Percentiles rank a stretch among this genome's conserved stretches.
phyloP scores from a whole-genome alignment of 139 green algal genomes.

The Chlorokybus atmophyticus region DNA sequence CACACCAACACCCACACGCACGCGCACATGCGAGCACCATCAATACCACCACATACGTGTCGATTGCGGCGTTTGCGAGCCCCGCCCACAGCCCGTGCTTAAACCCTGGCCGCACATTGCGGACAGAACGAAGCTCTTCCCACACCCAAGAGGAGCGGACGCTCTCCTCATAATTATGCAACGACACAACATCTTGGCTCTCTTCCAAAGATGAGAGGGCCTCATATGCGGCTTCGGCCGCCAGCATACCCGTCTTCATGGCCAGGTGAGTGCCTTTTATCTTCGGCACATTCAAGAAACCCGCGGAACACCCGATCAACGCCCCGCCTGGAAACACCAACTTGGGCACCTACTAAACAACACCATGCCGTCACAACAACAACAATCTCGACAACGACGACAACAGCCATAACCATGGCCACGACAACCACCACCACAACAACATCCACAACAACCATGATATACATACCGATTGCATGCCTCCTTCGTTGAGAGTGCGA shows the following conservation, averaged over 20 bases:
- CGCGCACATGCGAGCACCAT: too few species aligned
- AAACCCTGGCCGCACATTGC: constrained; percentile 55
- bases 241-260: constrained; percentile 54
- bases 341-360: constrained; percentile 59
- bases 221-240: background rate
- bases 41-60: constrained; percentile 44
- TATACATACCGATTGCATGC: too few species aligned
- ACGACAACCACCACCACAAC: constrained; percentile 8
- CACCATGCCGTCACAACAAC: background rate
- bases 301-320: constrained; percentile 76
- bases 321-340: constrained; percentile 78
- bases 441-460: too few species aligned
- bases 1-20: too few species aligned
- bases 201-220: background rate
- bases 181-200: background rate
- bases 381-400: background rate
- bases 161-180: background rate
- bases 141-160: constrained; percentile 21
- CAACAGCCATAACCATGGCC: background rate
- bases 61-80: constrained; percentile 55
- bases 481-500: constrained; percentile 74
- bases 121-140: constrained; percentile 22
- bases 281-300: constrained; percentile 84
- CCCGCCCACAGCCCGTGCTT: constrained; percentile 33
- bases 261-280: constrained; percentile 90